Percentiles rank a stretch among this genome's conserved stretches.
These are phyloP conservation scores for Flaveria ramosissima DNA, from an alignment of 129 eudicot genomes.

Conservation along the genomic window DNA sequence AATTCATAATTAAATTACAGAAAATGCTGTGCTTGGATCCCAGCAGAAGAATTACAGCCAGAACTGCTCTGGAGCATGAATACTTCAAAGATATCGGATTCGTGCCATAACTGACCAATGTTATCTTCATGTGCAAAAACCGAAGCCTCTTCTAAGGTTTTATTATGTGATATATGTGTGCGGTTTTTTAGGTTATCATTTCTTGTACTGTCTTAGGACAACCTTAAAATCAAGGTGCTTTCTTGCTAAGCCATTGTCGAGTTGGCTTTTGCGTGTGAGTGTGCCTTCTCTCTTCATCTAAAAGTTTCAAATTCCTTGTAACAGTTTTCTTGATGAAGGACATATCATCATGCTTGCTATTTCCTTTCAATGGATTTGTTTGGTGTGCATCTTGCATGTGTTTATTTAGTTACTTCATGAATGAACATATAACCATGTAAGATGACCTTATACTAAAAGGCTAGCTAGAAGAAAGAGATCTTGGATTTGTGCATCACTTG, in stretches of 20 bases:
- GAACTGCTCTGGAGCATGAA: constrained; percentile 84
- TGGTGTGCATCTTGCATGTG: constrained; percentile 41
- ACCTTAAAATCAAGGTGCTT: constrained; percentile 34
- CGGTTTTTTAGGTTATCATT: constrained; percentile 27
- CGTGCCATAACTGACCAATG: constrained; percentile 52
- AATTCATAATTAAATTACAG: constrained; percentile 40
- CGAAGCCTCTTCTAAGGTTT: constrained; percentile 24
- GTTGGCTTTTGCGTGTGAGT: constrained; percentile 32
- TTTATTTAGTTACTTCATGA: constrained; percentile 8
- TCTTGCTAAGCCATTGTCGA: constrained; percentile 45
- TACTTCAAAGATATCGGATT: constrained; percentile 83
- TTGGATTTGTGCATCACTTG: not conserved
- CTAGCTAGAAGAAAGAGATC: not conserved
- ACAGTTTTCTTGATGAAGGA: constrained; percentile 41
- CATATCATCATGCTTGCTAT: constrained; percentile 34
- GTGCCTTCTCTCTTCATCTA: constrained; percentile 24
- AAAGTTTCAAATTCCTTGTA: constrained; percentile 34
- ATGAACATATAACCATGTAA: not conserved
- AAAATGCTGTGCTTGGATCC: constrained; percentile 96
- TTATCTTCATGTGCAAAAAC: constrained; percentile 46
- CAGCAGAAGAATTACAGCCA: constrained; percentile 81
- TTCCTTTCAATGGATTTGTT: constrained; percentile 30
- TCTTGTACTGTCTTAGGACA: constrained; percentile 33
- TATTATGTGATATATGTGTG: constrained; percentile 59
- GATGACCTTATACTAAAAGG: not conserved